Conservation (phyloP, 225 moss, liverwort and hornwort species). For the Thuidium tamariscinum region DNA sequence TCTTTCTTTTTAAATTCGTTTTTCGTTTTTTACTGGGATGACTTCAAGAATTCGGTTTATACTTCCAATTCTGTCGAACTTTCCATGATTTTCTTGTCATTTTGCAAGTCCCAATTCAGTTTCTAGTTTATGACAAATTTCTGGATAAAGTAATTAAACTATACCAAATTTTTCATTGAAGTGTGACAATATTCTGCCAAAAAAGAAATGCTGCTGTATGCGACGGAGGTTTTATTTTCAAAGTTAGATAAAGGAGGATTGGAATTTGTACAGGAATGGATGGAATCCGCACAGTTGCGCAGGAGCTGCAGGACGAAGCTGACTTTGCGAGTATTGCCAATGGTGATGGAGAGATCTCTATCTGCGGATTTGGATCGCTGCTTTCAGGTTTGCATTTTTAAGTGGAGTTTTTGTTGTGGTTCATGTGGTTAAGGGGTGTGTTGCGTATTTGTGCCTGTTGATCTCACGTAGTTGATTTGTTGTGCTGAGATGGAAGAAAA, state of each 20-base stretch:
- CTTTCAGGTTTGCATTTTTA: slow-evolving; percentile 53
- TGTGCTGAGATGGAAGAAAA: slow-evolving; percentile 37
- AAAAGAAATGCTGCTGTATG: not conserved
- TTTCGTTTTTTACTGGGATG: not conserved
- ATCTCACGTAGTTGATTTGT: not conserved
- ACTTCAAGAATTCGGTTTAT: not conserved
- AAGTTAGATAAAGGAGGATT: not conserved
- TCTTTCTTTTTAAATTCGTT: not conserved
- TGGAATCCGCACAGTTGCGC: not conserved
- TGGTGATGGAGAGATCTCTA: slow-evolving; percentile 52
- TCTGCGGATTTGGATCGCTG: slow-evolving; percentile 90
- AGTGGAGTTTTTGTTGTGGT: not conserved
- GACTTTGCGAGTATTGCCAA: slow-evolving; percentile 44
- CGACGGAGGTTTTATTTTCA: not conserved
- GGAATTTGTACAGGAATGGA: not conserved
- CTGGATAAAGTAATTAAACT: not conserved
- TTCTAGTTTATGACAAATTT: too few relatives aligned
- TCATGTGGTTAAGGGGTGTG: not conserved
- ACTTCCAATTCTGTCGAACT: not conserved
- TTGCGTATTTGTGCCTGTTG: not conserved
- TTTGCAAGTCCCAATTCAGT: not conserved
- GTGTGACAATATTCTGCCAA: not conserved
- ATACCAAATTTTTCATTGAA: not conserved
- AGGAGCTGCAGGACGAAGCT: slow-evolving; percentile 54
- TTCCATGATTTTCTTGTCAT: not conserved